Evolutionary conservation across 1,139 yeast species (phyloP).

Genomic region (Geotrichum fermentans): DNA sequence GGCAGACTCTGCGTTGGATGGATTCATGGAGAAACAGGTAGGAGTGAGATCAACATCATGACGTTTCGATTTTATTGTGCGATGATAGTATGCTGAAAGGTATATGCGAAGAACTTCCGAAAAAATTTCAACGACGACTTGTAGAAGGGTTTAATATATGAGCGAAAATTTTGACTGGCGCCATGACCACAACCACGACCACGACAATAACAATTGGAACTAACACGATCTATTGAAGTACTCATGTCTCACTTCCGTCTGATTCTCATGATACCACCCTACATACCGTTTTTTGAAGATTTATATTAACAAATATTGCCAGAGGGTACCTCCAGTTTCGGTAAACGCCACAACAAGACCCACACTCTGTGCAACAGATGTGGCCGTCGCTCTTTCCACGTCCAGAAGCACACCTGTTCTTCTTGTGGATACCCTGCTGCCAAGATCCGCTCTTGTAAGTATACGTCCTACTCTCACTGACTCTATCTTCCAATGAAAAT

Average conservation of each 20-base stretch:
- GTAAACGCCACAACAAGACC: constrained; percentile 99
- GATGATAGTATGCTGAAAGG: background rate
- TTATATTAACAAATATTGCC: constrained; percentile 23
- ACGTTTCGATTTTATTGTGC: background rate
- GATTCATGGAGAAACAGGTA: too few relatives aligned
- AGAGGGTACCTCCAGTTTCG: constrained; percentile 99
- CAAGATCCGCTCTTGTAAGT: constrained; percentile 64
- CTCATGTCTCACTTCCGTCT: background rate
- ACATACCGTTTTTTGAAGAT: background rate
- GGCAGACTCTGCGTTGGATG: too few relatives aligned
- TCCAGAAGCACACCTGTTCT: constrained; percentile 98
- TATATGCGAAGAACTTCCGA: background rate
- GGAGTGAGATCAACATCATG: too few relatives aligned
- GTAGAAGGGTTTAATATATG: background rate
- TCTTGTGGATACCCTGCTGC: constrained; percentile 99
- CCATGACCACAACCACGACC: too few relatives aligned
- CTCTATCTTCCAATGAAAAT: too few relatives aligned
- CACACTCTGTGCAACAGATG: constrained; percentile 99
- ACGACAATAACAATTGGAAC: too few relatives aligned
- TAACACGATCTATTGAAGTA: background rate
- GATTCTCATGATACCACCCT: background rate
- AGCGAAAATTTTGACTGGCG: background rate
- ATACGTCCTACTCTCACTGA: background rate
- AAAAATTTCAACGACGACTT: background rate
- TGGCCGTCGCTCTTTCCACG: constrained; percentile 98